phyloP scores from a whole-genome alignment of 441 rosid genomes.

The Adansonia grandidieri region DNA sequence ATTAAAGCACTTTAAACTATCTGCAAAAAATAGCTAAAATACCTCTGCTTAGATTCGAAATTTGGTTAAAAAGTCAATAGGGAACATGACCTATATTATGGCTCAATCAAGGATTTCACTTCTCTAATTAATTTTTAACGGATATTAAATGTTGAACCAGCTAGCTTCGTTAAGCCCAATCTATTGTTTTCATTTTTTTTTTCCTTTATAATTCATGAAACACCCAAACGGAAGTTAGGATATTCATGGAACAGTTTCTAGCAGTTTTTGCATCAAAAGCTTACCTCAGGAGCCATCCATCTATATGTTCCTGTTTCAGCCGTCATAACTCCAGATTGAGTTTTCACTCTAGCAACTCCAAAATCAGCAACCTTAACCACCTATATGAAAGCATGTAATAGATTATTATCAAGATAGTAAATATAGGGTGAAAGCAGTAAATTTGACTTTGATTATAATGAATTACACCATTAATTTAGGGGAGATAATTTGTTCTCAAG shows the following conservation, averaged over 20 bases:
- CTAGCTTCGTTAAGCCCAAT: not conserved
- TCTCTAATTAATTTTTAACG: not conserved
- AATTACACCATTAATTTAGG: not conserved
- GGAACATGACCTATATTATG: not conserved
- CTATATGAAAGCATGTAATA: conserved; percentile 36
- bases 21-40: not conserved
- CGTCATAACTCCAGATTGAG: conserved; percentile 95
- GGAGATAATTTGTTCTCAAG: not conserved
- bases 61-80: not conserved
- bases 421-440: not conserved
- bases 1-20: not conserved
- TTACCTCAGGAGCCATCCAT: conserved; percentile 99
- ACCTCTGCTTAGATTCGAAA: not conserved
- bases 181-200: not conserved
- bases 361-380: conserved; percentile 98
- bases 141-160: not conserved
- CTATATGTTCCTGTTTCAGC: conserved; percentile 99
- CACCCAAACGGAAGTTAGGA: not conserved
- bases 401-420: not conserved
- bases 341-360: conserved; percentile 95
- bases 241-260: conserved; percentile 7
- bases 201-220: not conserved
- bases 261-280: conserved; percentile 7
- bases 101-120: not conserved
- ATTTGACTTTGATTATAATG: not conserved